Evolutionary conservation across 305 asterid genomes (phyloP), one percentile per base, ranked within the genome.

Genomic region (Salvia sclarea): DNA sequence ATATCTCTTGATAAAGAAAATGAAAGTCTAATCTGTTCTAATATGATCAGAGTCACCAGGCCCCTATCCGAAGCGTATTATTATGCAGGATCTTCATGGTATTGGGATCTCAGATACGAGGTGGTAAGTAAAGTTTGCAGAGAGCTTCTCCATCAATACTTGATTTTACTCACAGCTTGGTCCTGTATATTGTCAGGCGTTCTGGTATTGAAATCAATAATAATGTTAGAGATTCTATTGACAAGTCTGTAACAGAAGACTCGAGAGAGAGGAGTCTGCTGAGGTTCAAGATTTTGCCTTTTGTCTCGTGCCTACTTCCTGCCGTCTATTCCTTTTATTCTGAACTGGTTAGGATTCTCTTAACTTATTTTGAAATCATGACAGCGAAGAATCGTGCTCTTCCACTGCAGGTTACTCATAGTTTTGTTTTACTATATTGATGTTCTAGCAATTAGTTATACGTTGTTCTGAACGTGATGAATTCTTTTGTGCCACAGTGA

Each of bases 371-470:
- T 72, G 65, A 72, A 70, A 65, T 55, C 76, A 73, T 63, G 53
- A 69, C 92, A 91, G 97, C 55, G 96, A 90, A 72, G 96, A 90
- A 71, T 90, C 97, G 61, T 82, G 85, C 80, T 75, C 90, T 55
- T 81, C 90, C 41, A 74, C 86, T 60, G 88, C 96, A 85, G 97
- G 97, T 90, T 90, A 57, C 43, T 41, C 49, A 25, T 61, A 5
- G n/a, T 52, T 53, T 43, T 43, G 13, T 47, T 71, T 55, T 41
- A 49, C 67, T 47, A 66, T n/a, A 57, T 40, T 69, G 62, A 38
- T 44, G 61, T 61, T 68, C 55, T 63, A 48, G 60, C 61, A 14
- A 37, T 61, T 57, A 52, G 47, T 67, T 53, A 35, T 22, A 22
- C 43, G 24, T 18, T 53, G 44, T 64, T 69, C 53, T 25, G 38